Percentiles rank a stretch among this genome's conserved stretches.
Evolutionary conservation across 306 rosid genomes (phyloP).

Genomic region (Cicer judaicum): DNA sequence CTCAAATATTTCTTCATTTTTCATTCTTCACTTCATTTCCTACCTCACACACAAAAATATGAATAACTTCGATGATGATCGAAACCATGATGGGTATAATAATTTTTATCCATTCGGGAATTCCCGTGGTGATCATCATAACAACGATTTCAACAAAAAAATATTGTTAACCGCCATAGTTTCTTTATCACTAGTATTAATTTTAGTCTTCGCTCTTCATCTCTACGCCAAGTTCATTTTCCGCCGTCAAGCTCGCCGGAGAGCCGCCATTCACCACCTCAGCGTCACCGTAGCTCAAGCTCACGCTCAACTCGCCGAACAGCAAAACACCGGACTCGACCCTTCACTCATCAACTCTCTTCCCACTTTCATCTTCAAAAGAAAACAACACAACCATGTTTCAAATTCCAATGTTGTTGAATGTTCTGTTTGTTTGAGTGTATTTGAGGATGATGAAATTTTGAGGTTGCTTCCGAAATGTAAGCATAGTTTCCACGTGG

Average conservation of each 20-base stretch:
- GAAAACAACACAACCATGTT: neutral
- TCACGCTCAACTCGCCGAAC: slow-evolving; percentile 35
- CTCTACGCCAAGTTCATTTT: slow-evolving; percentile 71
- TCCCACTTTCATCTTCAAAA: slow-evolving; percentile 52
- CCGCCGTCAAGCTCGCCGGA: slow-evolving; percentile 69
- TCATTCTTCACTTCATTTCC: neutral
- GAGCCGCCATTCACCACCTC: slow-evolving; percentile 51
- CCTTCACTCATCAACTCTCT: slow-evolving; percentile 51
- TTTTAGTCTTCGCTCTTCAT: slow-evolving; percentile 72
- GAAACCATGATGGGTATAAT: neutral
- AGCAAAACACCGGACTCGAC: slow-evolving; percentile 57
- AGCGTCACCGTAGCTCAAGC: slow-evolving; percentile 53
- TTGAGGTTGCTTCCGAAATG: slow-evolving; percentile 63
- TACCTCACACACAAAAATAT: slow-evolving; percentile 2
- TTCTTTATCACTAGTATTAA: slow-evolving; percentile 60
- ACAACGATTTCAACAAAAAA: slow-evolving; percentile 52
- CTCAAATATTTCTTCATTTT: neutral
- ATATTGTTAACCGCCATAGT: slow-evolving; percentile 65
- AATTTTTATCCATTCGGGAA: neutral
- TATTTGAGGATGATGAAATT: slow-evolving; percentile 52
- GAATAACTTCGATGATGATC: slow-evolving; percentile 14
- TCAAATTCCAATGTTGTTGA: slow-evolving; percentile 23
- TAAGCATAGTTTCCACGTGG: slow-evolving; percentile 64
- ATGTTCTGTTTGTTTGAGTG: slow-evolving; percentile 67
- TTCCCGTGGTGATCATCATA: neutral